Conservation (phyloP, 2,329 filamentous ascomycete genomes). For the Colletotrichum phormii region DNA sequence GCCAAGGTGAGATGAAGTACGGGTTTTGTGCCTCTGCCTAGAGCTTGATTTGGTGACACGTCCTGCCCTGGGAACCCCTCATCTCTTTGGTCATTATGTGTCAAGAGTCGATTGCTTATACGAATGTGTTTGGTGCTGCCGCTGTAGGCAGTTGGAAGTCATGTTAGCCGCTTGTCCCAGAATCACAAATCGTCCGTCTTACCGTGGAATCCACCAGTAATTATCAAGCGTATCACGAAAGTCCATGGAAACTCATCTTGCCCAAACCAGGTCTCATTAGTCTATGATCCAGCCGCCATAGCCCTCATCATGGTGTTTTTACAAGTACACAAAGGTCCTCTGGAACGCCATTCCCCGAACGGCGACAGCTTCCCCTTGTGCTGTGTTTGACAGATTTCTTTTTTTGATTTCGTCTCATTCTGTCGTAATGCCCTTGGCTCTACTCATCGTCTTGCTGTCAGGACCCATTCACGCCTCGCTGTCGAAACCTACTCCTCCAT, state of each 20-base stretch:
- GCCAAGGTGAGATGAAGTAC: too few relatives aligned
- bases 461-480: background rate
- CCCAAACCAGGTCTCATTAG: constrained; percentile 34
- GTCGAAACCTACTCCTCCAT: constrained; percentile 81
- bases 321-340: constrained; percentile 34
- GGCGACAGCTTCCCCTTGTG: constrained; percentile 1
- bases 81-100: background rate
- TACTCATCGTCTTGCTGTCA: background rate
- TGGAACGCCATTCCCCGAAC: background rate
- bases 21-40: too few relatives aligned
- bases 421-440: constrained; percentile 10
- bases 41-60: too few relatives aligned
- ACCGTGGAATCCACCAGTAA: background rate
- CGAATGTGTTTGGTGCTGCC: background rate
- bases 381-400: constrained; percentile 25
- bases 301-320: constrained; percentile 38
- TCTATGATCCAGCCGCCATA: constrained; percentile 39
- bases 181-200: too few relatives aligned
- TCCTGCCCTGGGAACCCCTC: too few relatives aligned
- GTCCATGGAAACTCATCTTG: background rate
- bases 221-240: background rate
- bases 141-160: background rate
- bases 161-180: background rate
- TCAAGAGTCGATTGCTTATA: background rate
- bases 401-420: constrained; percentile 21